A percentile compares a stretch with the other conserved stretches of the same genome.
phyloP scores from a whole-genome alignment of 2,329 filamentous ascomycete species.

The Acrocalymma vagum region DNA sequence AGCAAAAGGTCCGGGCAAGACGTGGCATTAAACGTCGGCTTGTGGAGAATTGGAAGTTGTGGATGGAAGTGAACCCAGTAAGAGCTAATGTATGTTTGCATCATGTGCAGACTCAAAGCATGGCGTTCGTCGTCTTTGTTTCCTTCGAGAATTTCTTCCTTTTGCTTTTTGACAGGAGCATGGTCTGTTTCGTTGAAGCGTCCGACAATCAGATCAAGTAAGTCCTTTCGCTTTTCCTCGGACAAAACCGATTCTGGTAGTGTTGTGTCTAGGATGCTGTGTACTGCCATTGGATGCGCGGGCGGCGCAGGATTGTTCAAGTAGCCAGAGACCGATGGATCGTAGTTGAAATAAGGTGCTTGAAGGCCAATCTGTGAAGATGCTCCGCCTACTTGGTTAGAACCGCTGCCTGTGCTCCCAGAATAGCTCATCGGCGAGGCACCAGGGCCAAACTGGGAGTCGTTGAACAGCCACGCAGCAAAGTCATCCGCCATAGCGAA shows the following conservation, averaged over 20 bases:
- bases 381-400: slow-evolving; percentile 49
- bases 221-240: slow-evolving; percentile 83
- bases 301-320: slow-evolving; percentile 61
- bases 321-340: slow-evolving; percentile 57
- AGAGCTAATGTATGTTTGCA: slow-evolving; percentile 87
- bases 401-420: slow-evolving; percentile 22
- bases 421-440: slow-evolving; percentile 49
- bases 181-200: slow-evolving; percentile 84
- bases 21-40: slow-evolving; percentile 90
- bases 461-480: slow-evolving; percentile 84
- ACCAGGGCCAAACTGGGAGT: slow-evolving; percentile 58
- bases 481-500: slow-evolving; percentile 90
- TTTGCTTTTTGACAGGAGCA: slow-evolving; percentile 75
- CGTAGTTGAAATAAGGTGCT: slow-evolving; percentile 60
- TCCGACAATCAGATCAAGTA: slow-evolving; percentile 81
- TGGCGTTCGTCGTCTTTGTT: slow-evolving; percentile 71
- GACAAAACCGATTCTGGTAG: slow-evolving; percentile 83
- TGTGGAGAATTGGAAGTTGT: slow-evolving; percentile 92
- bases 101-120: slow-evolving; percentile 86
- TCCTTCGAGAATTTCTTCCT: slow-evolving; percentile 80
- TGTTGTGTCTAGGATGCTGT: slow-evolving; percentile 81
- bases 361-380: slow-evolving; percentile 54
- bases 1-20: slow-evolving; percentile 85
- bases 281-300: slow-evolving; percentile 89
- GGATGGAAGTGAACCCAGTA: slow-evolving; percentile 97